Base-by-base conservation (phyloP, 352 stramenopile genomes). In the Pythium biforme region DNA sequence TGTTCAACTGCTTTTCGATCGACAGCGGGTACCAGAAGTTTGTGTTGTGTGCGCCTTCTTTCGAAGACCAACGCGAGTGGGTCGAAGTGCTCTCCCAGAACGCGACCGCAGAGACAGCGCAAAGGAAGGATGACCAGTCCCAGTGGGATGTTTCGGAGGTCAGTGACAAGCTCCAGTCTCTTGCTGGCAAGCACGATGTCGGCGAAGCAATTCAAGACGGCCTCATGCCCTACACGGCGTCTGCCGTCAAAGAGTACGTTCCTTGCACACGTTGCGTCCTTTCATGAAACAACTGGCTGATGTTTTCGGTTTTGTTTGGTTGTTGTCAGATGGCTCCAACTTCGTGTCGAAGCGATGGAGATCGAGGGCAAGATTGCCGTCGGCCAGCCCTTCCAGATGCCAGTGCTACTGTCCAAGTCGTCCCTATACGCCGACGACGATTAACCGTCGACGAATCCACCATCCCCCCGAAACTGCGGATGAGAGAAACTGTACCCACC, bases 41-140 rank as follows among this genome's bases (percentile, higher is more conserved):
- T 55, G 75, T 86, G n/a, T 45, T 95, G 17, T 94, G 82, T 20
- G 87, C 87, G 9, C 82, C 83, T 20, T 83, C 79, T n/a, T 95
- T 90, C 48, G 87, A 95, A 55, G 87, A 95, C n/a, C 82, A 91
- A 55, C 83, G 87, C 49, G 87, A 95, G 57, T 95, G 87, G 87
- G 88, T 94, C 46, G 87, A 95, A 64, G 87, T 95, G 33, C 59
- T 95, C 45, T 86, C 79, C 3, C 87, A 95, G 59, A 95, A 95
- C 49, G 81, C 87, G 25, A 89, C 82, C 5, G 83, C 83, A 1
- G 83, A 95, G 65, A 93, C 87, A 10, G 85, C 86, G 1, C 80
- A 78, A 43, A 81, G 86, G 49, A 94, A 86, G 9, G 86, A 91
- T 43, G 82, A 92, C 45, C 77, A 86, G 25, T 90, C 79, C 4